A percentile compares a stretch with the other conserved stretches of the same genome.
Conservation (phyloP, 768 basidiomycete genomes). For the Infundibulicybe gibba region DNA sequence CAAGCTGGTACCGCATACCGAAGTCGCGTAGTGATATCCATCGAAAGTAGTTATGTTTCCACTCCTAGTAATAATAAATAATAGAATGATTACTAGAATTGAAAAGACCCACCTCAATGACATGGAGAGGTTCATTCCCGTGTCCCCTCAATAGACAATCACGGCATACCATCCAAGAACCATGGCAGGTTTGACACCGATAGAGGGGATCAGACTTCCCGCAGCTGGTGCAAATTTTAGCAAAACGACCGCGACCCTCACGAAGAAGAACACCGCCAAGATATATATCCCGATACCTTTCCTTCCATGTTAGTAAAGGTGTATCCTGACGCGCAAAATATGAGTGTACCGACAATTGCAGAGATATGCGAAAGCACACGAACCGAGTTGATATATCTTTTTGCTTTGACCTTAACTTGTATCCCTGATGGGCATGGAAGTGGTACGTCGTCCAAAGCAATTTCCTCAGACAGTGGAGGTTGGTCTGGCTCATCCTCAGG, state of each 20-base stretch:
- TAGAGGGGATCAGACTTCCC: not conserved
- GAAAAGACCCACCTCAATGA: constrained; percentile 1
- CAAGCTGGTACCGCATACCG: constrained; percentile 5
- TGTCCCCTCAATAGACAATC: not conserved
- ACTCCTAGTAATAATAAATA: not conserved
- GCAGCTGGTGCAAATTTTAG: not conserved
- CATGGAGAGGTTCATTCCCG: constrained; percentile 1
- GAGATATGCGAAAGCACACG: not conserved
- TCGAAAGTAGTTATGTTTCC: constrained; percentile 1
- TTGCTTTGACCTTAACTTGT: not conserved
- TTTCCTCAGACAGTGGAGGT: not conserved
- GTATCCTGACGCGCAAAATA: constrained; percentile 1
- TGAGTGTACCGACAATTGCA: not conserved
- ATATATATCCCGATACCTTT: not conserved
- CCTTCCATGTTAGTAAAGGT: constrained; percentile 3
- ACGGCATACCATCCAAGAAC: not conserved
- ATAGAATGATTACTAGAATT: not conserved
- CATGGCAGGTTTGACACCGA: constrained; percentile 1
- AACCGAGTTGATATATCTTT: constrained; percentile 2
- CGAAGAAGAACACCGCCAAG: not conserved
- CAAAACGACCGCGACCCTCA: constrained; percentile 2
- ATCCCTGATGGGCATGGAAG: not conserved
- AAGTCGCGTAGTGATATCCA: not conserved
- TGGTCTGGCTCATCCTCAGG: not conserved
- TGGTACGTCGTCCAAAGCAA: not conserved